These are phyloP conservation scores for Neodidymelliopsis sp. DNA, from an alignment of 2,329 filamentous ascomycete genomes.

Conservation along the genomic window DNA sequence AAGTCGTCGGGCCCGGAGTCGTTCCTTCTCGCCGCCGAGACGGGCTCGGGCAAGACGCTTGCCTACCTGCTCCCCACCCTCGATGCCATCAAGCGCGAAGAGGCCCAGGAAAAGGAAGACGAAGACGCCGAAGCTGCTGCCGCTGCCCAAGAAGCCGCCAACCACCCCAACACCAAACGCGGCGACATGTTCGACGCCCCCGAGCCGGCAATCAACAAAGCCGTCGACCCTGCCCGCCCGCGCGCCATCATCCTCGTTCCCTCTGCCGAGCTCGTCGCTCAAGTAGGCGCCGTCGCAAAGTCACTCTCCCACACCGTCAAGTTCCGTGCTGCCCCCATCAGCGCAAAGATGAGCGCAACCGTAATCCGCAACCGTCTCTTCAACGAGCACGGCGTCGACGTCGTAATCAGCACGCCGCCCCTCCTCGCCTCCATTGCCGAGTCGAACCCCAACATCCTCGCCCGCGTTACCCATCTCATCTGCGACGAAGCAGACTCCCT, in stretches of 20 bases:
- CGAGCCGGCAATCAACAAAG: conserved; percentile 60
- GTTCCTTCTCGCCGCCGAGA: conserved; percentile 92
- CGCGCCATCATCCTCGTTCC: conserved; percentile 87
- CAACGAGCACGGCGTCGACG: conserved; percentile 79
- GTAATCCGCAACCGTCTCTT: conserved; percentile 88
- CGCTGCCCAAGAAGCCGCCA: conserved; percentile 59
- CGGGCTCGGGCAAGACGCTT: conserved; percentile 94
- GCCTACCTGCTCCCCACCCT: conserved; percentile 88
- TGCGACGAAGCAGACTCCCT: conserved; percentile 97
- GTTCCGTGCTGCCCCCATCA: conserved; percentile 83
- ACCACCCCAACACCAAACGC: conserved; percentile 34
- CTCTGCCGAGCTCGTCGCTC: conserved; percentile 87
- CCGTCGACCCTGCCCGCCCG: conserved; percentile 79
- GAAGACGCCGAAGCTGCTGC: conserved; percentile 59
- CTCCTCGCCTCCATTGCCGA: conserved; percentile 87
- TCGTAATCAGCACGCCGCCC: conserved; percentile 88
- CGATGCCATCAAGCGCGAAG: conserved; percentile 80
- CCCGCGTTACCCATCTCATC: conserved; percentile 86
- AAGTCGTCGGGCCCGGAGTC: conserved; percentile 60
- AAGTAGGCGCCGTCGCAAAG: conserved; percentile 84
- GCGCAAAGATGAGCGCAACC: conserved; percentile 75
- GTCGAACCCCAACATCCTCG: conserved; percentile 88
- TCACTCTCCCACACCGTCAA: conserved; percentile 83
- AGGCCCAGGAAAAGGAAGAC: conserved; percentile 59
- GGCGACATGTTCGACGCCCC: conserved; percentile 68